Conservation (phyloP, 345 rosid genomes). For the Raphanus raphanistrum region DNA sequence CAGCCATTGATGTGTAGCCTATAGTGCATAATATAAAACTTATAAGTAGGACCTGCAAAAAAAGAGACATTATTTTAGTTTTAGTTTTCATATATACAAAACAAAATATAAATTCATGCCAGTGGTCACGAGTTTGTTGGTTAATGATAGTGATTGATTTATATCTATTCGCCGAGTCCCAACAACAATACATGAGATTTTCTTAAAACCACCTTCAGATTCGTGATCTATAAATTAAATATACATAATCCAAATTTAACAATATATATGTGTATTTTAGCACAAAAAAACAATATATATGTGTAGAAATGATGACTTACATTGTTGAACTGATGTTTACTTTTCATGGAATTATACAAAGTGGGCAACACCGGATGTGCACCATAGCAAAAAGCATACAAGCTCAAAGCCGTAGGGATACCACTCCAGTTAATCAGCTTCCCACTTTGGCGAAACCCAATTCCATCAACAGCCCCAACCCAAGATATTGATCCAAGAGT, state of each 20-base stretch:
- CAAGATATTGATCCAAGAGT: constrained; percentile 44
- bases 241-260: no score
- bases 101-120: not conserved
- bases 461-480: constrained; percentile 38
- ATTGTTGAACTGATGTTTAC: constrained; percentile 45
- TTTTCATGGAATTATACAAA: constrained; percentile 49
- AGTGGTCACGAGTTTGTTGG: not conserved
- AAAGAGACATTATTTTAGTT: not conserved
- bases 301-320: constrained; percentile 26
- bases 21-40: constrained; percentile 43
- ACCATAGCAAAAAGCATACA: constrained; percentile 51
- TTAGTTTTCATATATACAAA: not conserved
- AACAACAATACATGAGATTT: no score
- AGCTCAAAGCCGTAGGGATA: constrained; percentile 47
- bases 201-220: no score
- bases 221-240: no score
- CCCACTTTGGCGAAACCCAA: constrained; percentile 43
- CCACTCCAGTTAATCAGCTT: constrained; percentile 40
- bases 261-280: no score
- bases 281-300: no score
- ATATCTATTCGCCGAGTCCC: no score
- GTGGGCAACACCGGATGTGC: constrained; percentile 52
- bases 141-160: not conserved
- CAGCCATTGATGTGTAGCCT: constrained; percentile 45
- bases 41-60: constrained; percentile 43